These are phyloP conservation scores for Debaryomyces nepalensis DNA, from an alignment of 1,139 yeast genomes.

Conservation along the genomic window DNA sequence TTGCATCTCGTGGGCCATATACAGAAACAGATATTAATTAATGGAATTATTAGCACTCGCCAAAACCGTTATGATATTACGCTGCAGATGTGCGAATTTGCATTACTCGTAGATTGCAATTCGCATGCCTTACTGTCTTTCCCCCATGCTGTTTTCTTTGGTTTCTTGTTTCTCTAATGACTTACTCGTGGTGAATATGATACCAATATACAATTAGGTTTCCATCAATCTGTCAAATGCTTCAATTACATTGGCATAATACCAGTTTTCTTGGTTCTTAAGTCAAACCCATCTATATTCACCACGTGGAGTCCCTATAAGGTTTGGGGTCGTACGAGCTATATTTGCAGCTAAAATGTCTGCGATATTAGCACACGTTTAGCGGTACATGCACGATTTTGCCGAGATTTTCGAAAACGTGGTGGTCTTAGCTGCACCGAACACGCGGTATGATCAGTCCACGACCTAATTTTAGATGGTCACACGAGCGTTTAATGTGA, in stretches of 20 bases:
- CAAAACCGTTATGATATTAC: conserved; percentile 1
- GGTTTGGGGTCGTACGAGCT: conserved; percentile 1
- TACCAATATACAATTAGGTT: no score
- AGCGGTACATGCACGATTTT: conserved; percentile 1
- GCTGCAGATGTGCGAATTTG: neutral
- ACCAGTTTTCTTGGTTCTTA: neutral
- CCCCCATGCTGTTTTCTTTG: no score
- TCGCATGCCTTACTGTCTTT: neutral
- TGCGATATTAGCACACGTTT: conserved; percentile 10
- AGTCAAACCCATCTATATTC: neutral
- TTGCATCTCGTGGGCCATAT: conserved; percentile 7
- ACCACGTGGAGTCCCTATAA: conserved; percentile 9
- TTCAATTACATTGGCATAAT: neutral
- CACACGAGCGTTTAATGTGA: no score
- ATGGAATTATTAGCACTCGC: neutral
- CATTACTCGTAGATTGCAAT: neutral
- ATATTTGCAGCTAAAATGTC: conserved; percentile 4
- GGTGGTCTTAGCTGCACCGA: conserved; percentile 4
- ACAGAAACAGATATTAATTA: conserved; percentile 5
- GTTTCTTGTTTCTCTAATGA: no score
- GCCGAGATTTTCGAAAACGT: conserved; percentile 4
- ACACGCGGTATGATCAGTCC: conserved; percentile 1
- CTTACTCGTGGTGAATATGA: no score
- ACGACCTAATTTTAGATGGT: no score
- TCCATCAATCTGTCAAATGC: no score